These are phyloP conservation scores for Neocallimastix lanati DNA, from an alignment of 192 early-diverging fungal genomes.

Conservation along the genomic window DNA sequence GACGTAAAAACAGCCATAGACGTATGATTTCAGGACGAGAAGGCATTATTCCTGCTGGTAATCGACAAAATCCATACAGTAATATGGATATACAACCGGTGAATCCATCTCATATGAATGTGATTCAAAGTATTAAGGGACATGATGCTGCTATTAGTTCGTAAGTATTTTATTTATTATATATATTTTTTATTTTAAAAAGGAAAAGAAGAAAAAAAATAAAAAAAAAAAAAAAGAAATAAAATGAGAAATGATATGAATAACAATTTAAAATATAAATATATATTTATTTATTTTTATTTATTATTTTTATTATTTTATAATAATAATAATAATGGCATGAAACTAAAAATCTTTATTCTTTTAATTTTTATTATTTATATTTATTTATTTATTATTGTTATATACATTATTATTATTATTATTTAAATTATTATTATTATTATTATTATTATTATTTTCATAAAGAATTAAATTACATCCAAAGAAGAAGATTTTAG, in stretches of 20 bases:
- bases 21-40: not conserved
- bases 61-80: not conserved
- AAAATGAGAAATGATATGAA: too few species aligned
- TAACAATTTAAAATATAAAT: too few species aligned
- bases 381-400: too few species aligned
- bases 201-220: too few species aligned
- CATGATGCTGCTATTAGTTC: slow-evolving; percentile 22
- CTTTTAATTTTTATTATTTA: too few species aligned
- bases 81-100: not conserved
- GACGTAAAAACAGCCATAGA: not conserved
- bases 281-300: not conserved
- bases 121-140: slow-evolving; percentile 6
- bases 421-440: too few species aligned
- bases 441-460: not conserved
- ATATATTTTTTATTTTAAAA: too few species aligned
- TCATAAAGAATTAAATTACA: slow-evolving; percentile 38
- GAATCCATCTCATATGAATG: not conserved
- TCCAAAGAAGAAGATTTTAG: slow-evolving; percentile 34
- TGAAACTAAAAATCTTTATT: too few species aligned
- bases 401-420: too few species aligned
- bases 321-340: too few species aligned
- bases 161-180: too few species aligned
- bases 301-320: not conserved
- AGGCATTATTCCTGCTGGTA: not conserved
- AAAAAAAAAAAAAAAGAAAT: too few species aligned